Evolutionary conservation across 208 protist species (phyloP), one percentile per base, ranked within the genome.

Genomic region (Wallacemonas collosoma): DNA sequence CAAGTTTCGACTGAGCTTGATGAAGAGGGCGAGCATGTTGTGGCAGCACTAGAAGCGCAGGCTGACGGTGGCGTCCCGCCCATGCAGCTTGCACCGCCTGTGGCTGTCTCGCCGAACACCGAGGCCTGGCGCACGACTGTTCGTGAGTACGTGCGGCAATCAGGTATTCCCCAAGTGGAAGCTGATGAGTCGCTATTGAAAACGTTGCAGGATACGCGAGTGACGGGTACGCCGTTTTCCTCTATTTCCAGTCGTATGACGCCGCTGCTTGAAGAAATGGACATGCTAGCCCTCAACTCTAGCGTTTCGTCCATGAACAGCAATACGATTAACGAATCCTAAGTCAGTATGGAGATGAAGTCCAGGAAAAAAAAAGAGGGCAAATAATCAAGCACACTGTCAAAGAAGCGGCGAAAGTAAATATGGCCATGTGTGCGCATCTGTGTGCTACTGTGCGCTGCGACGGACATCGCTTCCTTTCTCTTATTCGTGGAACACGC

Each of bases 101-200:
- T 80, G 38, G 68, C 69, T 4, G 63, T 90, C 36, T 93, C 89
- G 1, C 89, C 89, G 44, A 94, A 79, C 4, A 82, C 89, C 2
- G 89, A 94, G 56, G 65, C 87, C 66, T 94, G 89, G 89, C 71
- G 87, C 35, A 87, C 87, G 45, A 87, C 86, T n/a, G 88, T 95
- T 17, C 80, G 90, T 9, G 88, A 95, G 50, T 93, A 93, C 72
- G 90, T 95, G 60, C 83, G 87, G 1, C 87, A 93, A 65, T 86
- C 90, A 36, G 87, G 87, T 45, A 93, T 91, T 48, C 80, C 86
- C 15, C 86, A 93, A 69, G 65, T 93, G 9, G 80, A 89, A 58
- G 90, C 90, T 35, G 90, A 95, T 67, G 88, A 93, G 56, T 86
- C 87, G 1, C 75, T 95, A 8, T 79, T 95, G 54, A 80, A 83